These are phyloP conservation scores for Kentomonas sorsogonicus DNA, from an alignment of 208 protist species.

Conservation along the genomic window DNA sequence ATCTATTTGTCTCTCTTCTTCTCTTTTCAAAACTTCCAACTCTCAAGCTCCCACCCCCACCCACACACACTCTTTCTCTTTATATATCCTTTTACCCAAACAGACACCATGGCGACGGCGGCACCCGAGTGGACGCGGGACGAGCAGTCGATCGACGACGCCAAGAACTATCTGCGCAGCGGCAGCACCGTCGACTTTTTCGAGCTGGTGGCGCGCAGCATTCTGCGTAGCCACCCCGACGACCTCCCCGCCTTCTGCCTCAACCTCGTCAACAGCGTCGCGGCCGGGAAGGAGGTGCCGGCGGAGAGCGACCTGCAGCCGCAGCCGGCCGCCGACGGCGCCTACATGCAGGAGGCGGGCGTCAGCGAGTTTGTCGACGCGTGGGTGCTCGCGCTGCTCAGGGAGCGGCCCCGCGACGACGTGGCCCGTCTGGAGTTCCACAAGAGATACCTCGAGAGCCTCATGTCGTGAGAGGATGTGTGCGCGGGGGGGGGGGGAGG, in stretches of 20 bases:
- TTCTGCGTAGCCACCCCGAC: constrained; percentile 63
- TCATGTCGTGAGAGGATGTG: constrained; percentile 13
- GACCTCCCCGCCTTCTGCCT: constrained; percentile 49
- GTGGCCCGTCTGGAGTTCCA: constrained; percentile 76
- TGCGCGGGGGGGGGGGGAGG: no score
- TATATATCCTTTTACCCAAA: constrained; percentile 4
- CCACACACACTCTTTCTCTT: constrained; percentile 2
- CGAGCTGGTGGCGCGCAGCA: constrained; percentile 72
- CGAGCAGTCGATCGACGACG: constrained; percentile 78
- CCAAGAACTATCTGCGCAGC: constrained; percentile 81
- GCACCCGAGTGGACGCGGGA: constrained; percentile 74
- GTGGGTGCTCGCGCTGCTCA: constrained; percentile 83
- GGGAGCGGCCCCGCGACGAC: constrained; percentile 52
- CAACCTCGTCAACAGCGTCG: constrained; percentile 57
- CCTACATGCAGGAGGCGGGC: constrained; percentile 70
- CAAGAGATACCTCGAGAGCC: constrained; percentile 60
- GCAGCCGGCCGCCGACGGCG: constrained; percentile 59
- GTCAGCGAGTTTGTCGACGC: constrained; percentile 83
- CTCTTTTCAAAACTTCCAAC: not conserved
- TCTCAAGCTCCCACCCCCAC: not conserved
- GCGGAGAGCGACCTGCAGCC: constrained; percentile 43
- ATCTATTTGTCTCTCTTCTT: constrained; percentile 13
- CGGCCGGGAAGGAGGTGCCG: constrained; percentile 46
- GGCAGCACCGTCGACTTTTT: constrained; percentile 85
- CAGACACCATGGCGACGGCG: constrained; percentile 11